phyloP scores from a whole-genome alignment of 2,329 filamentous ascomycete species.

The Plenodomus tracheiphilus region DNA sequence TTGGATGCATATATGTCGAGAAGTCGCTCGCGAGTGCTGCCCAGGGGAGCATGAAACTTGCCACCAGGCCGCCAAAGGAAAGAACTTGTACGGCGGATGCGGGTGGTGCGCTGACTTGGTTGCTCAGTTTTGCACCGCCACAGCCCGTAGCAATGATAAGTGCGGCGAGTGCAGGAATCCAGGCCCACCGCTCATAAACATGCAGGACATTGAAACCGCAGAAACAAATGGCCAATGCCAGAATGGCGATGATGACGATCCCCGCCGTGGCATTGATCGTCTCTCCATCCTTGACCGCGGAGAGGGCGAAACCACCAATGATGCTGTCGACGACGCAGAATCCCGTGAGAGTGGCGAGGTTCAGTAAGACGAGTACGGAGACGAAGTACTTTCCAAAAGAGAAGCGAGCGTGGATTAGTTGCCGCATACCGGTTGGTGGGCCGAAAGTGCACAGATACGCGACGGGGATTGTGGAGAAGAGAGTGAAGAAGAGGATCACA shows the following conservation, averaged over 20 bases:
- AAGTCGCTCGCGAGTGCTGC: conserved; percentile 63
- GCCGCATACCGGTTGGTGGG: conserved; percentile 65
- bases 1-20: conserved; percentile 63
- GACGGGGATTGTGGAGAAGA: conserved; percentile 58
- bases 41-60: conserved; percentile 67
- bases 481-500: conserved; percentile 65
- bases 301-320: conserved; percentile 58
- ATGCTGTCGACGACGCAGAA: conserved; percentile 66
- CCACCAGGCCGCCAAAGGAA: conserved; percentile 63
- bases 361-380: conserved; percentile 63
- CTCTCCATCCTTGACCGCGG: conserved; percentile 37
- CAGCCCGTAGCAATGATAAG: conserved; percentile 60
- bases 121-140: conserved; percentile 54
- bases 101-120: conserved; percentile 53
- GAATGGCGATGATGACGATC: conserved; percentile 63
- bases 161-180: conserved; percentile 59
- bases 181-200: conserved; percentile 61
- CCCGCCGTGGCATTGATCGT: conserved; percentile 58
- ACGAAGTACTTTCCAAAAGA: conserved; percentile 61
- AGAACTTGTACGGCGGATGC: conserved; percentile 53
- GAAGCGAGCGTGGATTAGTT: conserved; percentile 68
- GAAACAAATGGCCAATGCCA: conserved; percentile 64
- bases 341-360: conserved; percentile 65
- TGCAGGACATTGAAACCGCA: conserved; percentile 61
- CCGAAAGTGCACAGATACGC: conserved; percentile 63